These are phyloP conservation scores for Hermanozyma aechmeae DNA, from an alignment of 805 yeast species.

Conservation along the genomic window DNA sequence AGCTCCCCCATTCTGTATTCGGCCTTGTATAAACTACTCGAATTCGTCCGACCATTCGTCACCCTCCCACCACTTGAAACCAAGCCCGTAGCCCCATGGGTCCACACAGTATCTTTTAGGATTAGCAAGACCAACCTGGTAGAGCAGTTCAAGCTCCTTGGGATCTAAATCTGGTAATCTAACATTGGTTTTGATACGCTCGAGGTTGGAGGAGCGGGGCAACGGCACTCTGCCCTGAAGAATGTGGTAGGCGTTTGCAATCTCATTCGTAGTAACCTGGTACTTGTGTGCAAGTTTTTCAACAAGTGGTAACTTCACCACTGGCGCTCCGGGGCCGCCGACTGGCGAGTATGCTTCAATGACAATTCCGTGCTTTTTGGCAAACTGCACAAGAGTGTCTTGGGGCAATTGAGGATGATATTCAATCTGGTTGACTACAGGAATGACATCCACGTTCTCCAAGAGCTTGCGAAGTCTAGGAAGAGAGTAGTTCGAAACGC, in stretches of 20 bases:
- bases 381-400: slow-evolving; percentile 29
- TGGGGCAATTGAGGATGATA: slow-evolving; percentile 27
- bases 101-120: slow-evolving; percentile 25
- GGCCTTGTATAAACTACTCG: too few species aligned
- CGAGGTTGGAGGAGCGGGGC: slow-evolving; percentile 65
- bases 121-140: slow-evolving; percentile 15
- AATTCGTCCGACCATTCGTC: slow-evolving; percentile 9
- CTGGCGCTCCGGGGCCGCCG: slow-evolving; percentile 61
- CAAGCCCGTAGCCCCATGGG: slow-evolving; percentile 28
- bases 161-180: slow-evolving; percentile 24
- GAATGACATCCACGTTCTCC: slow-evolving; percentile 23
- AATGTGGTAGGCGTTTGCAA: slow-evolving; percentile 56
- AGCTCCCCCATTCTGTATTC: too few species aligned
- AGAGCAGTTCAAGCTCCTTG: slow-evolving; percentile 27
- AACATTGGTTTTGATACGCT: slow-evolving; percentile 41
- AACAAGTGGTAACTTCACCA: slow-evolving; percentile 41
- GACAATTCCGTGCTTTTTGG: slow-evolving; percentile 25
- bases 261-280: slow-evolving; percentile 41
- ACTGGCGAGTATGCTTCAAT: slow-evolving; percentile 54
- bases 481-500: slow-evolving; percentile 46
- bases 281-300: slow-evolving; percentile 49
- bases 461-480: slow-evolving; percentile 18
- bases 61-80: slow-evolving; percentile 29
- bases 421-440: slow-evolving; percentile 46
- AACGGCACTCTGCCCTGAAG: slow-evolving; percentile 51